Base-by-base conservation (phyloP, 306 rosid genomes). In the Lotus japonicus region DNA sequence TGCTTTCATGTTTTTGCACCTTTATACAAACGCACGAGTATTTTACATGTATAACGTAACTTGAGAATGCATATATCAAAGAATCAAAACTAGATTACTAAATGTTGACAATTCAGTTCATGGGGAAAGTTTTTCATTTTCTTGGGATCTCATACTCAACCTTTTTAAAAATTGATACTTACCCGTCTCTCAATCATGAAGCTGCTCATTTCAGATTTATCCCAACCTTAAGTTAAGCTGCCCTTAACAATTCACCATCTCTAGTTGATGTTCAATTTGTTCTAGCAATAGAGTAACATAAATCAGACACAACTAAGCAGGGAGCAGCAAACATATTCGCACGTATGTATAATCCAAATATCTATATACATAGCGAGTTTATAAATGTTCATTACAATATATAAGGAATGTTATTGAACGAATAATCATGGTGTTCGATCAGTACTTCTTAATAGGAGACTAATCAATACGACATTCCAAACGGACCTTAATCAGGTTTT, bases 401-500 rank as follows among this genome's bases (percentile, higher is more conserved):
- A 19, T 16, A 11, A 59, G 45, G 74, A 58, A 62, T 35, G 63
- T 21, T 41, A 71, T 38, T 60, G 18, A 59, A 35, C 50, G 11
- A 15, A 65, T 68, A 26, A 63, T 36, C 51, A 49, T 42, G 69
- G 63, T 35, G 42, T 36, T 8, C 45, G 56, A 58, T 43, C 44
- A 68, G 33, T 49, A 51, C 61, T 65, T 42, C 68, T 14, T 28
- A 38, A 17, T 60, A 33, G 64, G 18, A 19, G 55, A 60, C 38
- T 16, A 48, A 55, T 41, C 61, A 58, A 58, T 39, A 17, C 23
- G 58, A 67, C 83, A 72, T 61, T 68, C 46, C 65, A 55, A 36
- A 56, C 35, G 53, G 60, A 56, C 50, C 10, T 76, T 57, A 50
- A 41, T 12, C 9, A 9, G 86, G 81, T 58, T 62, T 70, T 45